phyloP scores from a whole-genome alignment of 2,329 filamentous ascomycete genomes.

The Claviceps cyperi region DNA sequence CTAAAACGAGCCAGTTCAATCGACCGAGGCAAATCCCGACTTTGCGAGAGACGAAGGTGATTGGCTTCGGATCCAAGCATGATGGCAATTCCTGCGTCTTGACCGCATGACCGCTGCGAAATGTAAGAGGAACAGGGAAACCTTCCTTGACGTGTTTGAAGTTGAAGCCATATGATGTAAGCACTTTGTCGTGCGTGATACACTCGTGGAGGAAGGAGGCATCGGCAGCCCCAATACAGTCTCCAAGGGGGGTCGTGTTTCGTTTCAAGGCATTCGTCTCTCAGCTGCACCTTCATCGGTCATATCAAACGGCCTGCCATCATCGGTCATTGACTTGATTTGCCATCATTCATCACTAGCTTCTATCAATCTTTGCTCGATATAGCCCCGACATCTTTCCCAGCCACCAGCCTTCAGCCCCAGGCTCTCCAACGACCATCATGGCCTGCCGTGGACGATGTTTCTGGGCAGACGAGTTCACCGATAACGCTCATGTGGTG shows the following conservation, averaged over 20 bases:
- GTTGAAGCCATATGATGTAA: no score
- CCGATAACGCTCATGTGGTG: constrained; percentile 3
- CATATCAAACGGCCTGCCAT: neutral
- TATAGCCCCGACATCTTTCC: neutral
- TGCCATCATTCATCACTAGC: neutral
- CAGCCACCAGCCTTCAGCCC: neutral
- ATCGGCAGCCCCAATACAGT: neutral
- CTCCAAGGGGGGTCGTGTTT: neutral
- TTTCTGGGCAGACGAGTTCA: constrained; percentile 5
- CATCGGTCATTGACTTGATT: neutral
- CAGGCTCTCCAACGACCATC: neutral
- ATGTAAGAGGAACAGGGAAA: no score
- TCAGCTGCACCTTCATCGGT: neutral
- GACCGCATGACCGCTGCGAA: no score
- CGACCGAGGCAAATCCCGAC: no score
- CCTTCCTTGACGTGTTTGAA: no score
- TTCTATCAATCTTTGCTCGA: neutral
- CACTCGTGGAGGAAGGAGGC: no score
- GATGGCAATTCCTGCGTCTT: no score
- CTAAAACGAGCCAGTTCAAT: no score
- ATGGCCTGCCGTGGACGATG: constrained; percentile 15
- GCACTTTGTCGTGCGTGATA: no score
- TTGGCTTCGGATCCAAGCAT: no score
- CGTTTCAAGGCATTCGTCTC: neutral
- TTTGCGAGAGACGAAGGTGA: no score